These are phyloP conservation scores for Epichloe scottii DNA, from an alignment of 2,329 filamentous ascomycete genomes.

Conservation along the genomic window DNA sequence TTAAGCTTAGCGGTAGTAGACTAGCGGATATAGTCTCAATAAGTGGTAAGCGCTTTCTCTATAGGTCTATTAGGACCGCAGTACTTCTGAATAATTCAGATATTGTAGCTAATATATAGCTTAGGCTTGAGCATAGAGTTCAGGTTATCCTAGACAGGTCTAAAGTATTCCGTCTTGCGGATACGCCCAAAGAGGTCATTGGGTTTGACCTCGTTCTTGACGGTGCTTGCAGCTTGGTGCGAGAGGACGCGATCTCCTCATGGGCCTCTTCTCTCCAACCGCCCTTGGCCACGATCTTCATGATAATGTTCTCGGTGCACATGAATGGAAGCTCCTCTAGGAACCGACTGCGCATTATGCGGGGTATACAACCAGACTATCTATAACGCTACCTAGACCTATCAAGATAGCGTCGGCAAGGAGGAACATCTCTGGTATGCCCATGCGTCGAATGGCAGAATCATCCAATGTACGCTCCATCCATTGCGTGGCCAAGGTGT, in stretches of 20 bases:
- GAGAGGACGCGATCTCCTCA: conserved; percentile 77
- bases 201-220: conserved; percentile 38
- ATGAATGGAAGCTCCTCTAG: conserved; percentile 78
- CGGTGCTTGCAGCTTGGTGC: conserved; percentile 57
- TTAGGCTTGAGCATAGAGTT: conserved; percentile 56
- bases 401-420: conserved; percentile 57
- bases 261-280: conserved; percentile 69
- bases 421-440: conserved; percentile 55
- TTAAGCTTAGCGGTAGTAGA: conserved; percentile 5
- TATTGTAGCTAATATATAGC: conserved; percentile 33
- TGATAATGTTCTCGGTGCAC: conserved; percentile 57
- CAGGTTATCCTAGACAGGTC: conserved; percentile 55
- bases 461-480: no score
- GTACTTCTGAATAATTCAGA: conserved; percentile 32
- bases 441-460: no score
- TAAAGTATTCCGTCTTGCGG: conserved; percentile 60
- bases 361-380: conserved; percentile 70
- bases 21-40: conserved; percentile 21
- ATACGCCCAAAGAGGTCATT: conserved; percentile 80
- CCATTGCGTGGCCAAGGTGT: no score
- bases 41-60: conserved; percentile 26
- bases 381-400: conserved; percentile 53
- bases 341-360: conserved; percentile 50
- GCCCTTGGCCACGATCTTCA: conserved; percentile 62
- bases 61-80: conserved; percentile 27